These are phyloP conservation scores for Mucor mucedo DNA, from an alignment of 371 early-diverging fungal species.

Conservation along the genomic window DNA sequence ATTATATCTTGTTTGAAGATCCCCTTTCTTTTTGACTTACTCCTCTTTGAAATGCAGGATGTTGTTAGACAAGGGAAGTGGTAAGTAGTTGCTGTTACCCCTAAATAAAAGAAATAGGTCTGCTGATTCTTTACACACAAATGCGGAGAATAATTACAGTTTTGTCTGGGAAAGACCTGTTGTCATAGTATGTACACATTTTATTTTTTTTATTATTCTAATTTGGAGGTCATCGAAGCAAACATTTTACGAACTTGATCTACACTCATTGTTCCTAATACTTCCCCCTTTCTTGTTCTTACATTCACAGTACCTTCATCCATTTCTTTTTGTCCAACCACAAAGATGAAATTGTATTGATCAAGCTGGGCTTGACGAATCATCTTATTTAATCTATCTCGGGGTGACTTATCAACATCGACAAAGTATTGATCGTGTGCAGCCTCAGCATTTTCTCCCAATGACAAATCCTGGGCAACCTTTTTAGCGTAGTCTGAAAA, in stretches of 20 bases:
- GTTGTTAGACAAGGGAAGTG: background rate
- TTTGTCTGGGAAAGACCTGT: background rate
- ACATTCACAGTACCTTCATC: constrained; percentile 85
- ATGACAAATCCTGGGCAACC: constrained; percentile 44
- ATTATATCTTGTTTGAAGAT: constrained; percentile 2
- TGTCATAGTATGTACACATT: constrained; percentile 7
- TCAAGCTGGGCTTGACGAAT: constrained; percentile 89
- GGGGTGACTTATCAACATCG: constrained; percentile 83
- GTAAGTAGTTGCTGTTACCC: background rate
- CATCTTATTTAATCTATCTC: constrained; percentile 93
- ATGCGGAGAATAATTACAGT: background rate
- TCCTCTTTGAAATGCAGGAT: constrained; percentile 1
- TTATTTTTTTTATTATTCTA: constrained; percentile 37
- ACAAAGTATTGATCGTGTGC: constrained; percentile 60
- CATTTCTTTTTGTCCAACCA: constrained; percentile 95
- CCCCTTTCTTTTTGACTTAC: background rate
- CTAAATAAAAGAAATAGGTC: background rate
- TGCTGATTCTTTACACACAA: background rate
- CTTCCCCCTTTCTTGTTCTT: constrained; percentile 72
- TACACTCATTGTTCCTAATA: constrained; percentile 52
- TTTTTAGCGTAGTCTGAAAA: constrained; percentile 52
- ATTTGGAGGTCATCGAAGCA: constrained; percentile 37
- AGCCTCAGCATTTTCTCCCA: constrained; percentile 25
- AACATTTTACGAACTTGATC: constrained; percentile 55
- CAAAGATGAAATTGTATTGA: constrained; percentile 92